These are phyloP conservation scores for Moricandia moricandioides DNA, from an alignment of 345 rosid species.

Conservation along the genomic window DNA sequence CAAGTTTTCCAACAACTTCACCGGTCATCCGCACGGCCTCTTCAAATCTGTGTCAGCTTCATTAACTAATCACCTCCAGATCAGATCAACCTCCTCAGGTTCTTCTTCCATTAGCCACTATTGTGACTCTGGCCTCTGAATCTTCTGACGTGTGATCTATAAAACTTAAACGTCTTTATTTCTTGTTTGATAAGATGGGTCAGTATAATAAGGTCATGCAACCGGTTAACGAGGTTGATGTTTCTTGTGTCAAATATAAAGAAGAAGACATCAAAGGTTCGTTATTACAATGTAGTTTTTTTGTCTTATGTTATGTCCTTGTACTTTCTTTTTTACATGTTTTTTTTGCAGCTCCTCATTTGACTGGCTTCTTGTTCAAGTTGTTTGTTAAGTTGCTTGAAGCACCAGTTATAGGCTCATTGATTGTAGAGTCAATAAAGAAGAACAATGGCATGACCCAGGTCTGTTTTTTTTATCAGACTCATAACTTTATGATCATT, in stretches of 20 bases:
- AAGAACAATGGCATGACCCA: conserved; percentile 59
- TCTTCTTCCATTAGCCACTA: neutral
- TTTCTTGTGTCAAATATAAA: conserved; percentile 53
- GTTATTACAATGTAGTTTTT: conserved; percentile 1
- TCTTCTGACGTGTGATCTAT: neutral
- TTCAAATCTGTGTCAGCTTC: conserved; percentile 14
- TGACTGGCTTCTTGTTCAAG: conserved; percentile 62
- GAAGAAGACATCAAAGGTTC: conserved; percentile 54
- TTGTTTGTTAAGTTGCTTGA: conserved; percentile 58
- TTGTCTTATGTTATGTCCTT: neutral
- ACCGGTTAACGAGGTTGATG: conserved; percentile 55
- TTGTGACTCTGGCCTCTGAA: neutral
- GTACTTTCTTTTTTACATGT: neutral
- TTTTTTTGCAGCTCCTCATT: conserved; percentile 61
- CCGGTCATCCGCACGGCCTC: conserved; percentile 18
- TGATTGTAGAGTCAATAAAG: conserved; percentile 49
- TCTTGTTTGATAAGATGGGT: conserved; percentile 46
- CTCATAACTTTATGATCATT: neutral
- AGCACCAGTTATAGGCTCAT: conserved; percentile 61
- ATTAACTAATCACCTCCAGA: neutral
- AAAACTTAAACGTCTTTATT: neutral
- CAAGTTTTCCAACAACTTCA: conserved; percentile 32
- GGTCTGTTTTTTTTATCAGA: conserved; percentile 41
- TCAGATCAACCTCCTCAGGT: conserved; percentile 7
- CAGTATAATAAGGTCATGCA: conserved; percentile 52